Percentiles rank a stretch among this genome's conserved stretches.
Evolutionary conservation across 129 eudicot genomes (phyloP).

Genomic region (Calendula officinalis): DNA sequence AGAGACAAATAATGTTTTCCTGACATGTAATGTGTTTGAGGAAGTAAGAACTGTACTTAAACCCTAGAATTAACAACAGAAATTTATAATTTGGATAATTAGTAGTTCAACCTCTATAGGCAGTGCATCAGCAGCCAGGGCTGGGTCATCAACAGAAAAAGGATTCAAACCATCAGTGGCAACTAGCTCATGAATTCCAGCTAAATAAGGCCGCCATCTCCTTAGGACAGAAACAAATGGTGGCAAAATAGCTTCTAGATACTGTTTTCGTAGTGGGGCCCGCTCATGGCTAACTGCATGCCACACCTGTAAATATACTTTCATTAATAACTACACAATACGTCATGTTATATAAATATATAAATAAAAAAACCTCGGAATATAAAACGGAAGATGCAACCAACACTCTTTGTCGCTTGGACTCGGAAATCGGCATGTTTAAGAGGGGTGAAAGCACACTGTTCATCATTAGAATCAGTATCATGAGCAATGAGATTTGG

Average conservation of each 20-base stretch:
- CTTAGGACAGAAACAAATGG: constrained; percentile 91
- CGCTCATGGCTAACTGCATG: constrained; percentile 79
- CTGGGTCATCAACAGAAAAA: constrained; percentile 84
- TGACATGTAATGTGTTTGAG: background rate
- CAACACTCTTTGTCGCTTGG: constrained; percentile 91
- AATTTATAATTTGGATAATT: constrained; percentile 4
- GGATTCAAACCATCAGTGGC: constrained; percentile 82
- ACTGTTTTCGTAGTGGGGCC: constrained; percentile 75
- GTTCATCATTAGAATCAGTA: constrained; percentile 48
- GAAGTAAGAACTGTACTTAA: constrained; percentile 1
- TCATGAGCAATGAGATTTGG: too few relatives aligned
- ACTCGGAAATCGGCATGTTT: constrained; percentile 91
- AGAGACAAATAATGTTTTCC: too few relatives aligned
- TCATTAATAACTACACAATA: background rate
- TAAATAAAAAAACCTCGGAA: constrained; percentile 74
- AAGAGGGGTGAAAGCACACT: constrained; percentile 95
- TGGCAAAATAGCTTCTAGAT: constrained; percentile 85
- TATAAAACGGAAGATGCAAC: constrained; percentile 89
- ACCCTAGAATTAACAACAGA: background rate
- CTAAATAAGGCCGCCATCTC: constrained; percentile 95
- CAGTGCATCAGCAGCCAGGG: constrained; percentile 86
- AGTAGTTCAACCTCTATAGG: constrained; percentile 73
- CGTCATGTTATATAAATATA: background rate
- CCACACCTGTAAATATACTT: constrained; percentile 61
- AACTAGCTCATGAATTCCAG: constrained; percentile 96